A percentile compares a stretch with the other conserved stretches of the same genome.
These are phyloP conservation scores for Calycina herbarum DNA, from an alignment of 2,329 filamentous ascomycete species.

Conservation along the genomic window DNA sequence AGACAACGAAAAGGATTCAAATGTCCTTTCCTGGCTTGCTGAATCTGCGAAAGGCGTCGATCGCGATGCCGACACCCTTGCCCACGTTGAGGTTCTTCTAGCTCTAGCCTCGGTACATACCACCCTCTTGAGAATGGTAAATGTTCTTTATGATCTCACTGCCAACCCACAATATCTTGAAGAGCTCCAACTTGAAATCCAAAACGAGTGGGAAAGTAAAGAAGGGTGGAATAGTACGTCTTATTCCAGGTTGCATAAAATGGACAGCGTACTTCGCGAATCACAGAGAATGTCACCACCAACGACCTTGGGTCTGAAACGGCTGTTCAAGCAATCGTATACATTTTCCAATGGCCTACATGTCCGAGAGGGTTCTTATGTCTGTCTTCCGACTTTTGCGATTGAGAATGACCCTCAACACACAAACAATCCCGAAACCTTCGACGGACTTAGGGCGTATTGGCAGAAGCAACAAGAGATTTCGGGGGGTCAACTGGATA, in stretches of 20 bases:
- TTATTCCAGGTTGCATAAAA: conserved; percentile 2
- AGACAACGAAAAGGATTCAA: too few relatives aligned
- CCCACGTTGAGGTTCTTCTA: not conserved
- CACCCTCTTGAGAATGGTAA: not conserved
- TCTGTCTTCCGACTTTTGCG: not conserved
- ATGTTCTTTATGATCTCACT: not conserved
- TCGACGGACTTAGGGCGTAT: not conserved
- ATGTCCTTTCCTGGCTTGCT: conserved; percentile 2
- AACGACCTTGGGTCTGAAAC: not conserved
- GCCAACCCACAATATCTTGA: not conserved
- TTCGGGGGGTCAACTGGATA: too few relatives aligned
- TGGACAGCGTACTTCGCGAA: conserved; percentile 9
- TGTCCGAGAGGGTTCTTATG: not conserved
- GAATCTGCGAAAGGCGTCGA: not conserved
- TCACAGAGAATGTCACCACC: conserved; percentile 6
- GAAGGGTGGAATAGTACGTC: not conserved
- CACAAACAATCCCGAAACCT: not conserved
- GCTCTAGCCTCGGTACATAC: not conserved
- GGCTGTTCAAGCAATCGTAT: not conserved
- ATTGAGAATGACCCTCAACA: not conserved
- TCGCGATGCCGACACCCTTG: not conserved
- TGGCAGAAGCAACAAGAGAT: not conserved
- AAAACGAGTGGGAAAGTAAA: not conserved
- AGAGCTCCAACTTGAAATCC: not conserved
- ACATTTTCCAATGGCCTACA: not conserved